These are phyloP conservation scores for Moniliella sp. DNA, from an alignment of 1,284 basidiomycete species.

Conservation along the genomic window DNA sequence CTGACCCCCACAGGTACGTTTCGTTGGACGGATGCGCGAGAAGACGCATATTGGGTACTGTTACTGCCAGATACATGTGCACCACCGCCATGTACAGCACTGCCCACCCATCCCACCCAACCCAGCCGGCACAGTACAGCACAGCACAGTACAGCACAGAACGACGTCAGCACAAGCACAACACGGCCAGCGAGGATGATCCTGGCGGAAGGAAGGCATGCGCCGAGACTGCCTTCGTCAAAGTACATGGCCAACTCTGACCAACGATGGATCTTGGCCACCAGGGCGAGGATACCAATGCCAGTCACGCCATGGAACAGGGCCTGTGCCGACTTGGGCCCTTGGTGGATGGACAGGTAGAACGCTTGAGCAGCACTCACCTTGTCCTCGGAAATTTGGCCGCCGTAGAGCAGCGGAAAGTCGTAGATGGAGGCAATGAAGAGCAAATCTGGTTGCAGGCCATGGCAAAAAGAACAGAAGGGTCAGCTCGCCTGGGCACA, in stretches of 20 bases:
- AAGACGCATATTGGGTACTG: conserved; percentile 22
- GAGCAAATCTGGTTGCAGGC: conserved; percentile 10
- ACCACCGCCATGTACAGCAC: conserved; percentile 21
- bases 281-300: conserved; percentile 20
- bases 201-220: too few relatives aligned
- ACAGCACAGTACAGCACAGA: background rate
- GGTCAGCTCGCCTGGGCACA: too few relatives aligned
- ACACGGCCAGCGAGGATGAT: too few relatives aligned
- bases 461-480: background rate
- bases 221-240: conserved; percentile 21
- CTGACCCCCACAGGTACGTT: conserved; percentile 8
- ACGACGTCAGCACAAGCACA: conserved; percentile 1
- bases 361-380: conserved; percentile 19
- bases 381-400: conserved; percentile 2
- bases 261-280: conserved; percentile 29
- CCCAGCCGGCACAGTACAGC: background rate
- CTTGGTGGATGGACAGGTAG: conserved; percentile 22
- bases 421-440: conserved; percentile 27
- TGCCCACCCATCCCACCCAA: background rate
- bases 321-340: conserved; percentile 17
- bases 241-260: conserved; percentile 30
- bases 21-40: conserved; percentile 18
- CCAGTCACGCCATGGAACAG: conserved; percentile 27
- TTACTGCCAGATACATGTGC: conserved; percentile 25
- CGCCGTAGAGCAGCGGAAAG: conserved; percentile 23